A percentile compares a stretch with the other conserved stretches of the same genome.
These are phyloP conservation scores for Triangularia verruculosa DNA, from an alignment of 2,329 filamentous ascomycete genomes.

Conservation along the genomic window DNA sequence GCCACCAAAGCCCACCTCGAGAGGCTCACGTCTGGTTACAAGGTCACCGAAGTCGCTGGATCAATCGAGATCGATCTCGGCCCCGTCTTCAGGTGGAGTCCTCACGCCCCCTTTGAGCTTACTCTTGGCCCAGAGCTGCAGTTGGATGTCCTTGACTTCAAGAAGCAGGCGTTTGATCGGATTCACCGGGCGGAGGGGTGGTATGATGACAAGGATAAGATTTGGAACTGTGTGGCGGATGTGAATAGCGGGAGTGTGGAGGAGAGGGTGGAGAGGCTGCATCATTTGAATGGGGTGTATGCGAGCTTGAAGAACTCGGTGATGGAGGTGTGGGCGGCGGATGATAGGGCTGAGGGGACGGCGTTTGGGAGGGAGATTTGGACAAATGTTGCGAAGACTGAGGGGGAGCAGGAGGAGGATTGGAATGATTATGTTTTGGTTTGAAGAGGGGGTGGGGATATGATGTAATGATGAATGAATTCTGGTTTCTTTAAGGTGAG, in stretches of 20 bases:
- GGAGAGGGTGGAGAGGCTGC: conserved; percentile 20
- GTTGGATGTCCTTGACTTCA: conserved; percentile 27
- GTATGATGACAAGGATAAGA: conserved; percentile 23
- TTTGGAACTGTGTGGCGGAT: conserved; percentile 21
- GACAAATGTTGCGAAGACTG: conserved; percentile 1
- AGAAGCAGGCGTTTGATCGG: conserved; percentile 21
- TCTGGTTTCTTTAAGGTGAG: not conserved
- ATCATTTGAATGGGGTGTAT: conserved; percentile 16
- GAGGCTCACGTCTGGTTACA: conserved; percentile 6
- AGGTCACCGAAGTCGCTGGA: conserved; percentile 10
- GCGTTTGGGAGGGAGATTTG: conserved; percentile 23
- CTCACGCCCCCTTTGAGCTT: conserved; percentile 16
- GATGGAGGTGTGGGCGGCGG: conserved; percentile 30
- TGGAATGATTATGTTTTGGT: conserved; percentile 9
- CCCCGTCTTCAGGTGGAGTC: conserved; percentile 13
- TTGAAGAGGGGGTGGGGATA: not conserved
- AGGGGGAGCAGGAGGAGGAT: not conserved
- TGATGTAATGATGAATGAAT: no score
- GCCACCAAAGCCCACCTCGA: conserved; percentile 2
- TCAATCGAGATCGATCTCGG: conserved; percentile 20
- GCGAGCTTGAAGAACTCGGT: conserved; percentile 23
- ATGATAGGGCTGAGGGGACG: conserved; percentile 20
- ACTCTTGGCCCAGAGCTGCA: conserved; percentile 22
- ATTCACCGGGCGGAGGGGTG: conserved; percentile 26
- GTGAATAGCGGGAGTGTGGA: conserved; percentile 7